These are phyloP conservation scores for Penicillium sp. DNA, from an alignment of 2,329 filamentous ascomycete genomes.

Conservation along the genomic window DNA sequence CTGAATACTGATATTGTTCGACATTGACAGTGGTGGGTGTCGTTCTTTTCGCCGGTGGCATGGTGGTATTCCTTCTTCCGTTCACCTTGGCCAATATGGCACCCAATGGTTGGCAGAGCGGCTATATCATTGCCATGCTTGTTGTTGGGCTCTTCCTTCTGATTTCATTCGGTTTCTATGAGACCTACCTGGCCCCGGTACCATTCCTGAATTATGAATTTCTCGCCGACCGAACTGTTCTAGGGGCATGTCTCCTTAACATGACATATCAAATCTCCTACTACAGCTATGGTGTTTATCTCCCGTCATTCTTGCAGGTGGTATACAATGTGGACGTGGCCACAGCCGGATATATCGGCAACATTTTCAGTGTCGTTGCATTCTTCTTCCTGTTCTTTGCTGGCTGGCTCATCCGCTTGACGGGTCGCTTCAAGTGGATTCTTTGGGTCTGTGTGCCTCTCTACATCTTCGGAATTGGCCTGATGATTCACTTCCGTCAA, in stretches of 20 bases:
- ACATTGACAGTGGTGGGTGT: conserved; percentile 44
- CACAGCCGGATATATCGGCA: conserved; percentile 43
- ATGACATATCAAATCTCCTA: conserved; percentile 25
- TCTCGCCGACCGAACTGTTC: conserved; percentile 17
- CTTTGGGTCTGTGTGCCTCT: conserved; percentile 54
- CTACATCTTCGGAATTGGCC: conserved; percentile 51
- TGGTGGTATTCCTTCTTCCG: conserved; percentile 51
- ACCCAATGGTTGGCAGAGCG: conserved; percentile 40
- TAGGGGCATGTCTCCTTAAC: conserved; percentile 24
- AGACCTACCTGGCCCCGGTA: conserved; percentile 49
- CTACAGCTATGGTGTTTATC: conserved; percentile 27
- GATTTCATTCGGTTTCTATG: conserved; percentile 53
- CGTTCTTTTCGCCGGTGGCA: conserved; percentile 58
- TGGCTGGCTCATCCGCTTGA: conserved; percentile 50
- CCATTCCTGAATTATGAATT: conserved; percentile 49
- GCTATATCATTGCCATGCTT: conserved; percentile 49
- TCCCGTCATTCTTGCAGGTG: conserved; percentile 8
- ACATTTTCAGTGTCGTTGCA: conserved; percentile 52
- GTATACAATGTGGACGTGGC: conserved; percentile 30
- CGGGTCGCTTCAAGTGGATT: conserved; percentile 53
- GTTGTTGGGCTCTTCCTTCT: conserved; percentile 55
- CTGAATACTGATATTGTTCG: background rate
- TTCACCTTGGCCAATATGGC: conserved; percentile 46
- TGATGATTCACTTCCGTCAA: conserved; percentile 57
- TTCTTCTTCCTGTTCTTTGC: conserved; percentile 56